A percentile compares a stretch with the other conserved stretches of the same genome.
These are phyloP conservation scores for Phoma sp. DNA, from an alignment of 2,329 filamentous ascomycete species.

Conservation along the genomic window DNA sequence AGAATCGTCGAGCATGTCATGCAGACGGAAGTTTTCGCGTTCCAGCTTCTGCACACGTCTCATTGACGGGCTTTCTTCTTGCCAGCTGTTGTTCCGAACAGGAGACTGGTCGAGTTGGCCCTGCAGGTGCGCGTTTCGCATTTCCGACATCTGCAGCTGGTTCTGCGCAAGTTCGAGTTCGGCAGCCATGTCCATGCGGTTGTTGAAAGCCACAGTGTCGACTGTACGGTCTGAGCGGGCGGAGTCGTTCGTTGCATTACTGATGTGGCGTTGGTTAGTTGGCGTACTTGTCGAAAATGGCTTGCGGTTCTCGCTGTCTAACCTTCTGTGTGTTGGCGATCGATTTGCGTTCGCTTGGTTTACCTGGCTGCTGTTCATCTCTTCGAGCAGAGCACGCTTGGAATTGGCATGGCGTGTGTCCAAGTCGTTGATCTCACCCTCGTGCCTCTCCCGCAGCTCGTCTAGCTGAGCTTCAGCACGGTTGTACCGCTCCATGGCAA, in stretches of 20 bases:
- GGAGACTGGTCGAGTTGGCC: slow-evolving; percentile 80
- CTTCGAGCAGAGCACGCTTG: slow-evolving; percentile 79
- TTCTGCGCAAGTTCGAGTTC: slow-evolving; percentile 94
- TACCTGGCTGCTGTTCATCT: slow-evolving; percentile 84
- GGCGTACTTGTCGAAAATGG: slow-evolving; percentile 80
- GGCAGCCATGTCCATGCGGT: slow-evolving; percentile 86
- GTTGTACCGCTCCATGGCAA: slow-evolving; percentile 79
- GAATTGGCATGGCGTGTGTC: slow-evolving; percentile 67
- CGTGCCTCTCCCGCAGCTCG: slow-evolving; percentile 76
- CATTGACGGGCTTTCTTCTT: slow-evolving; percentile 79
- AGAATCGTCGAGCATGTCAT: slow-evolving; percentile 94
- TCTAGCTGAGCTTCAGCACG: slow-evolving; percentile 84
- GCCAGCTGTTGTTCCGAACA: slow-evolving; percentile 61
- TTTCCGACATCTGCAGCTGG: slow-evolving; percentile 89
- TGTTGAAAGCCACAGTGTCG: slow-evolving; percentile 84
- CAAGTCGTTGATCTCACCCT: slow-evolving; percentile 72
- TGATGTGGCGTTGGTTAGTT: slow-evolving; percentile 69
- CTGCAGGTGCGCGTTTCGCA: slow-evolving; percentile 93
- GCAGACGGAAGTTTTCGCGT: slow-evolving; percentile 86
- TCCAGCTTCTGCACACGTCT: slow-evolving; percentile 89
- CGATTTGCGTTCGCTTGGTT: slow-evolving; percentile 58
- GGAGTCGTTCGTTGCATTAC: slow-evolving; percentile 75
- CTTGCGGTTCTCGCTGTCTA: slow-evolving; percentile 63
- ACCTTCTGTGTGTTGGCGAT: slow-evolving; percentile 75
- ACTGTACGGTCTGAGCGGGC: slow-evolving; percentile 83